Conservation (phyloP, 108 stramenopile genomes). For the Asterionellopsis glacialis region DNA sequence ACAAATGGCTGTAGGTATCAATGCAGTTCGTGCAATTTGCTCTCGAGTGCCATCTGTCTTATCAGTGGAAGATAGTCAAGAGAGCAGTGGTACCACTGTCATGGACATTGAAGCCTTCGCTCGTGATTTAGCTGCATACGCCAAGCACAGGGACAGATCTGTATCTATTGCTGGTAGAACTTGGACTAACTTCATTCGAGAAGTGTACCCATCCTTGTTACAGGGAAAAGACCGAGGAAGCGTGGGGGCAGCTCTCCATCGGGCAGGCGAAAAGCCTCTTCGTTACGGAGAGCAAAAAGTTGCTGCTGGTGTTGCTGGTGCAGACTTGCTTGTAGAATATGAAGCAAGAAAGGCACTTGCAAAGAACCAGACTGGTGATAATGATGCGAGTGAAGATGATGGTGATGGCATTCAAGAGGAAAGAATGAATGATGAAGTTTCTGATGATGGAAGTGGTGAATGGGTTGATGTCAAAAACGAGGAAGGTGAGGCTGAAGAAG, state of each 20-base stretch:
- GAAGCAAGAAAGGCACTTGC: conserved; percentile 67
- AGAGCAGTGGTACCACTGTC: conserved; percentile 29
- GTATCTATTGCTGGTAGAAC: conserved; percentile 90
- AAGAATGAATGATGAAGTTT: conserved; percentile 20
- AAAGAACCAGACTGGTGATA: conserved; percentile 10
- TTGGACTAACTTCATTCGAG: conserved; percentile 92
- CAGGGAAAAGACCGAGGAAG: conserved; percentile 90
- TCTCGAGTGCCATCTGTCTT: conserved; percentile 83
- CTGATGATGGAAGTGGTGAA: conserved; percentile 31
- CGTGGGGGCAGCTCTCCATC: conserved; percentile 71
- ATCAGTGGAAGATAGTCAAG: conserved; percentile 56
- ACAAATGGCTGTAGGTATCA: conserved; percentile 97
- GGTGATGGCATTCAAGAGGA: conserved; percentile 20
- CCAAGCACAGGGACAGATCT: conserved; percentile 87
- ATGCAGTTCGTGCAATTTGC: conserved; percentile 88
- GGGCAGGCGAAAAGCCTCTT: conserved; percentile 70
- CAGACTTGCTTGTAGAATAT: conserved; percentile 85
- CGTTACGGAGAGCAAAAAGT: conserved; percentile 84
- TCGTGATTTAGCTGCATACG: conserved; percentile 92
- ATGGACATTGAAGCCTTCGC: conserved; percentile 90
- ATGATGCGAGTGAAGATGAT: conserved; percentile 33
- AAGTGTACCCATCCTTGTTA: conserved; percentile 85
- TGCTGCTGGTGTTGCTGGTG: conserved; percentile 88
- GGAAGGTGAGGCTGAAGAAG: conserved; percentile 35
- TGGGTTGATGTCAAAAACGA: conserved; percentile 54